Conservation (phyloP, 805 yeast species). For the Saccharomycopsis olivae region DNA sequence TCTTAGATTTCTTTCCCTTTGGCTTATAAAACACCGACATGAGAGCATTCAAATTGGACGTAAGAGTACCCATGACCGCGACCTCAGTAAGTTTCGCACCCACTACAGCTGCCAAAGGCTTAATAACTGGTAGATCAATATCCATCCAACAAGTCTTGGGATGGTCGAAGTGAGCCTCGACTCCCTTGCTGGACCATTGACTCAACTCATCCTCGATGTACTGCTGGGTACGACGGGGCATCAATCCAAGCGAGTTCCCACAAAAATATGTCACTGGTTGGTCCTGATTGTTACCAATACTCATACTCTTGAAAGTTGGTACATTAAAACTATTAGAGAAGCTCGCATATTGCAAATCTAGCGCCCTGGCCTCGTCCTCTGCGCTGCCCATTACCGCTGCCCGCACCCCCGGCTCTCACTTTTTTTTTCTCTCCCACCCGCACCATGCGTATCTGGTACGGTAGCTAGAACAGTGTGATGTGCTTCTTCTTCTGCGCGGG, state of each 20-base stretch:
- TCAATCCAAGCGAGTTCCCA: conserved; percentile 89
- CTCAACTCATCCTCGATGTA: conserved; percentile 58
- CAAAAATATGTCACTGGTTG: conserved; percentile 44
- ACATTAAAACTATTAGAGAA: conserved; percentile 36
- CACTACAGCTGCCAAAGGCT: conserved; percentile 59
- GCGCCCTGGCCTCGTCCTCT: conserved; percentile 6
- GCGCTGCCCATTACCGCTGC: too few species aligned
- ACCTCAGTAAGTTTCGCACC: conserved; percentile 74
- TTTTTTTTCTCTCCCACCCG: too few species aligned
- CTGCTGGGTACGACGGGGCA: conserved; percentile 55
- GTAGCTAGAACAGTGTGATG: too few species aligned
- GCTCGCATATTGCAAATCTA: conserved; percentile 25
- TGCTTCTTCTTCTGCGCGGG: too few species aligned
- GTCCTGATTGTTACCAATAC: conserved; percentile 25
- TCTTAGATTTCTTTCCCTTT: conserved; percentile 43
- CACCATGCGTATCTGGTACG: too few species aligned
- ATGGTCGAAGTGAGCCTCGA: conserved; percentile 75
- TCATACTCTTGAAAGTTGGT: conserved; percentile 60
- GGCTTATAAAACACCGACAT: conserved; percentile 71
- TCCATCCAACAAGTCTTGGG: conserved; percentile 73
- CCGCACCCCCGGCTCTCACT: too few species aligned
- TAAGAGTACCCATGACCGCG: conserved; percentile 79
- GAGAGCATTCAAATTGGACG: conserved; percentile 70
- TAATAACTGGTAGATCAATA: conserved; percentile 67
- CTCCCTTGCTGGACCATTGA: conserved; percentile 78